Conservation (phyloP, 208 protist genomes). For the Kentomonas sorsogonicus region DNA sequence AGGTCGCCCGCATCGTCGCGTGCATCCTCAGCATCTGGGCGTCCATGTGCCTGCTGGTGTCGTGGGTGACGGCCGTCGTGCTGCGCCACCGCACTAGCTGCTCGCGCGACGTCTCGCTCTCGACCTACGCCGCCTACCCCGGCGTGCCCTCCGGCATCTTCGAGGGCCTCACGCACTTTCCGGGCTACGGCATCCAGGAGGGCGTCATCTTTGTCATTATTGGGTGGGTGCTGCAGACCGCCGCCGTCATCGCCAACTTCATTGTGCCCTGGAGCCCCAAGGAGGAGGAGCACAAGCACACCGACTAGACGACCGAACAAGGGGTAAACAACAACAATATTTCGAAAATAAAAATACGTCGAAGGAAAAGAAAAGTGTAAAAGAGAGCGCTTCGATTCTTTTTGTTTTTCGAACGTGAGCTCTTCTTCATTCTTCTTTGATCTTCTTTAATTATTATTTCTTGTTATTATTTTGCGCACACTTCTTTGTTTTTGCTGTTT, state of each 20-base stretch:
- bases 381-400: not conserved
- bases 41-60: conserved; percentile 33
- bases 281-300: no score
- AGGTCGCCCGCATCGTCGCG: conserved; percentile 32
- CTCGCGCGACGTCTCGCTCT: conserved; percentile 6
- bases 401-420: not conserved
- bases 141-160: conserved; percentile 44
- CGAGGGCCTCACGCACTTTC: conserved; percentile 35
- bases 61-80: conserved; percentile 39
- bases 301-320: no score
- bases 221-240: conserved; percentile 27
- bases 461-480: conserved; percentile 10
- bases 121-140: conserved; percentile 25
- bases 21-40: conserved; percentile 28
- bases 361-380: conserved; percentile 5
- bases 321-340: conserved; percentile 6
- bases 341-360: conserved; percentile 5
- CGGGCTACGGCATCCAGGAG: conserved; percentile 44
- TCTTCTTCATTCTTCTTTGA: conserved; percentile 7
- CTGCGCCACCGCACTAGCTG: conserved; percentile 35
- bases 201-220: conserved; percentile 42
- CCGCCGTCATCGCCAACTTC: conserved; percentile 37
- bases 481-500: conserved; percentile 5
- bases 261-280: conserved; percentile 28
- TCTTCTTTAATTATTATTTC: conserved; percentile 1